Conservation (phyloP, 2,329 filamentous ascomycete species). For the Colletotrichum sp. region DNA sequence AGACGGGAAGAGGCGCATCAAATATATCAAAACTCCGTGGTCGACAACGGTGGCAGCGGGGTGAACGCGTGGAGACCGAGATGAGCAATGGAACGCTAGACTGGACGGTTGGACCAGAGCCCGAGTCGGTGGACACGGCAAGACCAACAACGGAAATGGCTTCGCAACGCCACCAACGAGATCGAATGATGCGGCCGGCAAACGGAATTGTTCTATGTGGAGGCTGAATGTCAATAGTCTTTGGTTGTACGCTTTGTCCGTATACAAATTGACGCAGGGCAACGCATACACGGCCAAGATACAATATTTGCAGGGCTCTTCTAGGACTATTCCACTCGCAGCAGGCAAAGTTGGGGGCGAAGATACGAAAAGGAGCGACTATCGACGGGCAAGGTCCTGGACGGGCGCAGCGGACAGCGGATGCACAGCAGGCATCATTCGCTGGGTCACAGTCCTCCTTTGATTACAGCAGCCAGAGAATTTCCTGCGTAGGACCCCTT, state of each 20-base stretch:
- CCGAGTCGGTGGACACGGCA: not conserved
- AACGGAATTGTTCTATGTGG: not conserved
- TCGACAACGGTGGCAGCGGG: not conserved
- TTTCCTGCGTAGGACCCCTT: not conserved
- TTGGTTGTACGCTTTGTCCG: not conserved
- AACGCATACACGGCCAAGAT: not conserved
- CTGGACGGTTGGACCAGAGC: not conserved
- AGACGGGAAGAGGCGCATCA: slow-evolving; percentile 3
- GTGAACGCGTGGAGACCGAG: slow-evolving; percentile 1
- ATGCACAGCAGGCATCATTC: not conserved
- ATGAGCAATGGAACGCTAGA: slow-evolving; percentile 11
- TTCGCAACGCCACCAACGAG: not conserved
- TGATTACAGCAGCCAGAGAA: not conserved
- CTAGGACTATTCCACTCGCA: not conserved
- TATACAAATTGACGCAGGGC: not conserved
- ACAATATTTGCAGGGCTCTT: slow-evolving; percentile 3
- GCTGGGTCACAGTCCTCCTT: not conserved
- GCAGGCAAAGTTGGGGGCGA: not conserved
- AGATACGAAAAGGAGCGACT: not conserved
- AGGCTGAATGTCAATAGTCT: not conserved
- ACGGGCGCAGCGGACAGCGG: not conserved
- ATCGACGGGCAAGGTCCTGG: not conserved
- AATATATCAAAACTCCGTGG: slow-evolving; percentile 2
- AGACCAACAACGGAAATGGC: not conserved
- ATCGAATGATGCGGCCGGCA: not conserved